Conservation (phyloP, 2,329 filamentous ascomycete species). For the Alternaria longipes region DNA sequence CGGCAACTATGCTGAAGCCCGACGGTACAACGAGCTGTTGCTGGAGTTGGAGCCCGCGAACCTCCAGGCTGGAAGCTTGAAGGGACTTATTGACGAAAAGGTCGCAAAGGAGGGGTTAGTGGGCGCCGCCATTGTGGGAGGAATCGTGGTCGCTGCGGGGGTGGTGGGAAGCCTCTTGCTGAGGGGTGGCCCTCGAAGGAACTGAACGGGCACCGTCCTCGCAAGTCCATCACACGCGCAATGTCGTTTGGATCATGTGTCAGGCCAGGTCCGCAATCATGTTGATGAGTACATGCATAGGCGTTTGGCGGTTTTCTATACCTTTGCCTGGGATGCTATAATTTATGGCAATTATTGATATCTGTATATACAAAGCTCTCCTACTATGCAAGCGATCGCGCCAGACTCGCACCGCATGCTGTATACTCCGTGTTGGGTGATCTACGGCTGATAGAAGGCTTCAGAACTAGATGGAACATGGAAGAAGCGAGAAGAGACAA, state of each 20-base stretch:
- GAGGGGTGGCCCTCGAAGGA: conserved; percentile 72
- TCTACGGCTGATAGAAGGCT: not conserved
- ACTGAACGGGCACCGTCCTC: conserved; percentile 35
- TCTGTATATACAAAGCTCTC: conserved; percentile 15
- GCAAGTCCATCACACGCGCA: not conserved
- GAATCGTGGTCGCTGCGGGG: conserved; percentile 91
- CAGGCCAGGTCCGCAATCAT: not conserved
- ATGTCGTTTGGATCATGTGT: not conserved
- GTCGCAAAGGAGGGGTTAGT: conserved; percentile 93
- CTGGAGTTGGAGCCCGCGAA: conserved; percentile 92
- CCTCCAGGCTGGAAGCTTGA: conserved; percentile 86
- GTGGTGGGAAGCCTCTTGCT: conserved; percentile 89
- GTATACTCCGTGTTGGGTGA: not conserved
- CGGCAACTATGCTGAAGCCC: conserved; percentile 94
- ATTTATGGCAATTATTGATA: conserved; percentile 15
- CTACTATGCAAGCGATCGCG: not conserved
- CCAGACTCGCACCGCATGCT: not conserved
- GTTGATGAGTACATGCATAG: conserved; percentile 28
- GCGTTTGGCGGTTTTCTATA: conserved; percentile 40
- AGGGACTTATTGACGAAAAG: conserved; percentile 91
- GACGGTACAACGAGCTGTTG: conserved; percentile 92
- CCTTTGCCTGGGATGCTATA: conserved; percentile 23
- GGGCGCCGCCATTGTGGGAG: conserved; percentile 93
- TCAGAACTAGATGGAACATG: conserved; percentile 40
- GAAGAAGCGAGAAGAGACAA: conserved; percentile 26